These are phyloP conservation scores for Nitzschia putrida DNA, from an alignment of 108 stramenopile genomes.

Conservation along the genomic window DNA sequence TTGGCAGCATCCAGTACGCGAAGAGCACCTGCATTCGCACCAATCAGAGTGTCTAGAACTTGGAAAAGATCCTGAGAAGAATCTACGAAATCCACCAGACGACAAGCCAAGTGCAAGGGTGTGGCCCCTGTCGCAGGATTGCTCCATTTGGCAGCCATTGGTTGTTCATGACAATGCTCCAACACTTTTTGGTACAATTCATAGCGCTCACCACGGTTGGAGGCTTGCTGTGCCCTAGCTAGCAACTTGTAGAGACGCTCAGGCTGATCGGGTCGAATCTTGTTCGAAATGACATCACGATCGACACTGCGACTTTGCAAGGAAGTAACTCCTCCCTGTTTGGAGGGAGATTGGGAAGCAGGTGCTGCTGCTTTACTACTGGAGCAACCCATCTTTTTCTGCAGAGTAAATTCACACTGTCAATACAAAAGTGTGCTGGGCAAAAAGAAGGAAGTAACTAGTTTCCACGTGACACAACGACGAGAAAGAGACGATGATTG, in stretches of 20 bases:
- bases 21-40: constrained; percentile 1
- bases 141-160: constrained; percentile 34
- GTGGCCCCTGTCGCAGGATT: constrained; percentile 58
- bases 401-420: too few species aligned
- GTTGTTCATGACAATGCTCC: constrained; percentile 17
- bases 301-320: not conserved
- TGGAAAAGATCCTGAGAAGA: constrained; percentile 1
- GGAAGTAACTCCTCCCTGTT: too few species aligned
- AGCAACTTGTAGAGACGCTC: constrained; percentile 34
- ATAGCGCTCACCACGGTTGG: not conserved
- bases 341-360: too few species aligned
- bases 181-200: constrained; percentile 10
- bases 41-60: constrained; percentile 18
- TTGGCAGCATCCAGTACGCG: constrained; percentile 42
- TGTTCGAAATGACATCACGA: not conserved
- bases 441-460: too few species aligned
- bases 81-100: constrained; percentile 43
- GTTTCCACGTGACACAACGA: too few species aligned
- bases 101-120: constrained; percentile 72
- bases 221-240: constrained; percentile 26
- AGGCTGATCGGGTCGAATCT: constrained; percentile 9
- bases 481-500: not conserved
- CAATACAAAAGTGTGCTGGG: too few species aligned
- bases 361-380: constrained; percentile 7
- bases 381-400: constrained; percentile 7